These are phyloP conservation scores for Coffea humblotiana DNA, from an alignment of 305 asterid species.

Conservation along the genomic window DNA sequence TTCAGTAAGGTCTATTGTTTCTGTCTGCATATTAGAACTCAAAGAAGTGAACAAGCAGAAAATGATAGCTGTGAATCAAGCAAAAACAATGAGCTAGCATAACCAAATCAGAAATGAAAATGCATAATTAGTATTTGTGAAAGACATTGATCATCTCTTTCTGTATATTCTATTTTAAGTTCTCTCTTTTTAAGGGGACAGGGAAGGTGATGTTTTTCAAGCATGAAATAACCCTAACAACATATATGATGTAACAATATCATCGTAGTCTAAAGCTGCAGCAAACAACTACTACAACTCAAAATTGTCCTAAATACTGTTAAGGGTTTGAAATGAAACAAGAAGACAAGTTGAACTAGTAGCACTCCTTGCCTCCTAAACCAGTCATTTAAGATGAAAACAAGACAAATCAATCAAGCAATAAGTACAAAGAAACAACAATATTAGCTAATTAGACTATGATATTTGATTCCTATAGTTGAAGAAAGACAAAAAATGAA, in stretches of 20 bases:
- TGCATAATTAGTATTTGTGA: not conserved
- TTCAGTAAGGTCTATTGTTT: slow-evolving; percentile 79
- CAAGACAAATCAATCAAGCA: no score
- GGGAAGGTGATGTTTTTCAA: not conserved
- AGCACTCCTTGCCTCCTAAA: not conserved
- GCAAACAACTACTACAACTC: not conserved
- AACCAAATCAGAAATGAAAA: not conserved
- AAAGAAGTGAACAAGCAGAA: slow-evolving; percentile 7
- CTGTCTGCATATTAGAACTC: slow-evolving; percentile 60
- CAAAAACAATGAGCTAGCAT: not conserved
- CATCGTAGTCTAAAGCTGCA: not conserved
- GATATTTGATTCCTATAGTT: not conserved
- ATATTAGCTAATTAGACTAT: no score
- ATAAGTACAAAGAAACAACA: not conserved
- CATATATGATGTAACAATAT: no score
- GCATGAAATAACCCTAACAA: not conserved
- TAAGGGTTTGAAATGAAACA: not conserved
- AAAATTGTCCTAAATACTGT: not conserved
- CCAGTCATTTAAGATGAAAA: not conserved
- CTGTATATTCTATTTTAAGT: not conserved
- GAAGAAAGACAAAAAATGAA: not conserved
- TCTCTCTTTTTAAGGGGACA: not conserved
- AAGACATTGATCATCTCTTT: not conserved
- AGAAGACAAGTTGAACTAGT: not conserved
- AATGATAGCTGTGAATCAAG: not conserved